These are phyloP conservation scores for Colletotrichum viniferum DNA, from an alignment of 2,329 filamentous ascomycete species.

Conservation along the genomic window DNA sequence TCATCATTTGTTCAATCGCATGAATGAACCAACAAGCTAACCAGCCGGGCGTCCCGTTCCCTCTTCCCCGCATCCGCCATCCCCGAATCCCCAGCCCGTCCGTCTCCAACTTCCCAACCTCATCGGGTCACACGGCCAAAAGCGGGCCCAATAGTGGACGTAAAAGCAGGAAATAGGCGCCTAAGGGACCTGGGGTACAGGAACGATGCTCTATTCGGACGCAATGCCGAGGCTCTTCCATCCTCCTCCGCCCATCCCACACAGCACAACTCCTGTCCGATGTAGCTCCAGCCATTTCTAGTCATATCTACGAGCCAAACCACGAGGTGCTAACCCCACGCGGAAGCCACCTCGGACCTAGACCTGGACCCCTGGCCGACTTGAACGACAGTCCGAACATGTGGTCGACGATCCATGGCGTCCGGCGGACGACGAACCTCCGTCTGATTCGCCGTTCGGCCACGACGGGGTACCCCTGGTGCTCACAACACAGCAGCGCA, in stretches of 20 bases:
- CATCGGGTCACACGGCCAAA: background rate
- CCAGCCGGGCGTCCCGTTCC: background rate
- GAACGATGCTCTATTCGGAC: conserved; percentile 6
- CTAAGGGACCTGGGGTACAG: background rate
- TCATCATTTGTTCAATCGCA: background rate
- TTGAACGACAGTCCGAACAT: background rate
- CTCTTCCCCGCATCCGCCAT: background rate
- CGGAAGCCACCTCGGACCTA: background rate
- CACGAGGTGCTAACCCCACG: background rate
- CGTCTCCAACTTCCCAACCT: background rate
- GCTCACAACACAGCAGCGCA: background rate
- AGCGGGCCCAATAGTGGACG: background rate
- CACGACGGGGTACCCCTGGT: background rate
- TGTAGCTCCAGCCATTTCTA: background rate
- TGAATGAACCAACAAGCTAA: background rate
- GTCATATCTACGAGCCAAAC: background rate
- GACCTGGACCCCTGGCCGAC: background rate
- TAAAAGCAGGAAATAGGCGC: background rate
- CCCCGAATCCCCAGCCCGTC: background rate
- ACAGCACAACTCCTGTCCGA: background rate
- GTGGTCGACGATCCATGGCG: background rate
- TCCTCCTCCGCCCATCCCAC: background rate
- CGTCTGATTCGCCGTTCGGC: background rate
- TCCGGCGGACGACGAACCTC: background rate
- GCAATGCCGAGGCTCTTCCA: conserved; percentile 1